Evolutionary conservation across 2,329 filamentous ascomycete species (phyloP).

Genomic region (Geoglossum cookeanum): DNA sequence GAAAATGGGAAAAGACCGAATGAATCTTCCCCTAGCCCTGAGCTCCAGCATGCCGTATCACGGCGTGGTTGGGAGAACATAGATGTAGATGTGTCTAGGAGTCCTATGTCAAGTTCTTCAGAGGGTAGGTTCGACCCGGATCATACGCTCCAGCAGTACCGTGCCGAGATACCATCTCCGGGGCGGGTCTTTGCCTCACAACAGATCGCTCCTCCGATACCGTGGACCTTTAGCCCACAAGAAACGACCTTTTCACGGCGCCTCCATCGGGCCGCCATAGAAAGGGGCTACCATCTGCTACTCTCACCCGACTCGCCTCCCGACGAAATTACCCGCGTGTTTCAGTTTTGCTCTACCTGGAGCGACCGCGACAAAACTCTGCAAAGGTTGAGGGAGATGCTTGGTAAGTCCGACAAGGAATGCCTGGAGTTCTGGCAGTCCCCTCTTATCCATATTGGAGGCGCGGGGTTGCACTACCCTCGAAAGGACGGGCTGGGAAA

Average conservation of each 20-base stretch:
- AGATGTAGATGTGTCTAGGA: not conserved
- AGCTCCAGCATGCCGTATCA: not conserved
- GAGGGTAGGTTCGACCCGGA: not conserved
- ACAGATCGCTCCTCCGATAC: slow-evolving; percentile 10
- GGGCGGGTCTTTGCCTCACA: slow-evolving; percentile 4
- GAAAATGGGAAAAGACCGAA: not conserved
- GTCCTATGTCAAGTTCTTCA: not conserved
- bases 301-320: slow-evolving; percentile 23
- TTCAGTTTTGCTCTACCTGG: slow-evolving; percentile 50
- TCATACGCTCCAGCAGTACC: not conserved
- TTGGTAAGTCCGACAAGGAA: slow-evolving; percentile 23
- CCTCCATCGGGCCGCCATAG: slow-evolving; percentile 45
- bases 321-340: slow-evolving; percentile 34
- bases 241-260: slow-evolving; percentile 53
- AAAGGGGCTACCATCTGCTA: slow-evolving; percentile 42
- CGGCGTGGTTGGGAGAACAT: not conserved
- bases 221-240: slow-evolving; percentile 25
- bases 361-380: slow-evolving; percentile 23
- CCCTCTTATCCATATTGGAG: slow-evolving; percentile 47
- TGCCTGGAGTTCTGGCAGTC: slow-evolving; percentile 35
- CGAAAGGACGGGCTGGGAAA: slow-evolving; percentile 19
- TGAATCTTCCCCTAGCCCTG: not conserved
- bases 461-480: slow-evolving; percentile 46
- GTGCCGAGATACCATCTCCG: slow-evolving; percentile 11
- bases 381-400: slow-evolving; percentile 20